phyloP scores from a whole-genome alignment of 2,329 filamentous ascomycete genomes.

The Gremmenia infestans region DNA sequence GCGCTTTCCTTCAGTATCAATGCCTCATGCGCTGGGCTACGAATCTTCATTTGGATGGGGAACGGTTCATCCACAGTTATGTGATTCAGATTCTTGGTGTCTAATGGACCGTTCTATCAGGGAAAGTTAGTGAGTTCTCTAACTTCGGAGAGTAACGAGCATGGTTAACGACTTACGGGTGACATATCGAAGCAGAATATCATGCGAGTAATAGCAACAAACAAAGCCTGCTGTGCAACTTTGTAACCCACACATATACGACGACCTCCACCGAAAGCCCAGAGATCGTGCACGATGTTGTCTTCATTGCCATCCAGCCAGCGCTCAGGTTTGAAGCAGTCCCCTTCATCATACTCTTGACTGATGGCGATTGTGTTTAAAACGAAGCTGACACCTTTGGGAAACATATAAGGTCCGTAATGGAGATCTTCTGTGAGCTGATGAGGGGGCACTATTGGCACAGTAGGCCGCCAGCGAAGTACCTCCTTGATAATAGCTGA shows the following conservation, averaged over 20 bases:
- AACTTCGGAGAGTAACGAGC: too few relatives aligned
- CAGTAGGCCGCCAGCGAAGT: constrained; percentile 40
- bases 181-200: constrained; percentile 1
- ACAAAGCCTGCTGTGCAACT: constrained; percentile 2
- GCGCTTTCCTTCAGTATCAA: background rate
- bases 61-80: background rate
- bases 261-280: constrained; percentile 2
- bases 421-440: constrained; percentile 46
- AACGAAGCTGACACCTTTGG: constrained; percentile 32
- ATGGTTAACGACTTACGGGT: too few relatives aligned
- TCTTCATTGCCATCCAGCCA: constrained; percentile 24
- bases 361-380: constrained; percentile 6
- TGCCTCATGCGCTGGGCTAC: background rate
- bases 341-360: constrained; percentile 20
- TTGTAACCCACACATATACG: constrained; percentile 2
- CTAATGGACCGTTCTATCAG: background rate
- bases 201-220: background rate
- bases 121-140: too few relatives aligned
- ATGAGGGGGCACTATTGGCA: constrained; percentile 48
- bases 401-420: constrained; percentile 35
- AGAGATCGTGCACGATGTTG: background rate
- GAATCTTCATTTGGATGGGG: background rate
- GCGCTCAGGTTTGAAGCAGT: constrained; percentile 30
- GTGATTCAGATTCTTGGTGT: background rate
- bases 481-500: constrained; percentile 42